Evolutionary conservation across 2,329 filamentous ascomycete genomes (phyloP), one percentile per base, ranked within the genome.

Genomic region (Plectosphaerella sp.): DNA sequence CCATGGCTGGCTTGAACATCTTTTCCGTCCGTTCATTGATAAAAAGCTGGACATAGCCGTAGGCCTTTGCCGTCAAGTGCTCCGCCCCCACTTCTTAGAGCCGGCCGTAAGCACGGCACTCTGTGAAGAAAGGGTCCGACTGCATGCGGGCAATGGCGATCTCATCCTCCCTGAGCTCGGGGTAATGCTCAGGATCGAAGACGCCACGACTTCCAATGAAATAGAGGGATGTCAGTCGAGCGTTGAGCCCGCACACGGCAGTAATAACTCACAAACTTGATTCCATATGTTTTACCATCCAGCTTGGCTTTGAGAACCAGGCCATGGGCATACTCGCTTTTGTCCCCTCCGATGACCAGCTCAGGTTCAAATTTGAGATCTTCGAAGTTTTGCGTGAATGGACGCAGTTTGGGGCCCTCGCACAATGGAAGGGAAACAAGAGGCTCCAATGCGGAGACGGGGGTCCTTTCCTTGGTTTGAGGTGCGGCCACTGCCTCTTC

Each of bases 111-210:
- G 37, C 37, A 41, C 37, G 37, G 14, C 37, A 41, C 14, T 41
- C 37, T 15, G 37, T 16, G 25, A 41, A n/a, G 33, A 53, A 53
- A 5, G 51, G 51, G 41, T 53, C 47, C 9, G 24, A 43, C 16
- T 45, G 37, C 37, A 41, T 41, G 15, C 37, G 14, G 3, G 37
- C 37, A 2, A 41, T 3, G 37, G 37, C 37, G 9, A 41, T 41
- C 15, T 41, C 37, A 16, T 41, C 37, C 15, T 41, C 5, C 5
- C 16, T 41, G 37, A 41, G 10, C 7, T 16, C 37, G 16, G 37
- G 37, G 15, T 41, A 16, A 41, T 41, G 37, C 16, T 12, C 15
- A 8, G 37, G 37, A 18, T 41, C 8, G 37, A 41, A 14, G 5
- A 14, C 4, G 8, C 15, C 11, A 33, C 4, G 4, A 5, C 11